phyloP scores from a whole-genome alignment of 2,329 filamentous ascomycete species.

The Venturia carpophila region DNA sequence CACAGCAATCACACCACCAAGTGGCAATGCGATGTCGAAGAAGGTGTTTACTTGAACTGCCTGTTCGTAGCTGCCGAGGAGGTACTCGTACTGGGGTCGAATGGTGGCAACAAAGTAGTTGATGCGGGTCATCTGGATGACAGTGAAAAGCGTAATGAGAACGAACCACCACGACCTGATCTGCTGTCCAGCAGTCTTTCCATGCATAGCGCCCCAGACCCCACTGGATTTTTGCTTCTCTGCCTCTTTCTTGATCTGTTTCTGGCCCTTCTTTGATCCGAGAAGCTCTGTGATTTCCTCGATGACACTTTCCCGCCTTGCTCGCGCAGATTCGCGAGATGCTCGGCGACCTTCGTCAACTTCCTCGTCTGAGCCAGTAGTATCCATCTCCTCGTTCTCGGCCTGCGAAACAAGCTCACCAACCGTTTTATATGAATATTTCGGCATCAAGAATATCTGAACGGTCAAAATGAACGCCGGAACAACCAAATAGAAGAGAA shows the following conservation, averaged over 20 bases:
- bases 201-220: conserved; percentile 82
- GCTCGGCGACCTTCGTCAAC: conserved; percentile 40
- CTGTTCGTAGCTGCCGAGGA: conserved; percentile 54
- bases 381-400: conserved; percentile 41
- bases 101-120: conserved; percentile 86
- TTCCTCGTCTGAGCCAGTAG: conserved; percentile 47
- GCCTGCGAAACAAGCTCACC: conserved; percentile 72
- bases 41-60: conserved; percentile 70
- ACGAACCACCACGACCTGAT: conserved; percentile 77
- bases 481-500: conserved; percentile 42
- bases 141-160: conserved; percentile 68
- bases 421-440: conserved; percentile 47
- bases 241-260: conserved; percentile 60
- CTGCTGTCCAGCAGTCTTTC: conserved; percentile 61
- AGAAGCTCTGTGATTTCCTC: conserved; percentile 68
- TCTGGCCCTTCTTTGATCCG: conserved; percentile 54
- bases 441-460: conserved; percentile 42
- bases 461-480: conserved; percentile 38
- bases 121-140: conserved; percentile 48
- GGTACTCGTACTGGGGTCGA: conserved; percentile 68
- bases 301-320: conserved; percentile 55
- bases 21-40: conserved; percentile 77
- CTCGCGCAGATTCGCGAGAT: conserved; percentile 45
- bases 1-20: conserved; percentile 76
- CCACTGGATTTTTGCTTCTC: conserved; percentile 62